These are phyloP conservation scores for Cyberlindnera suaveolens DNA, from an alignment of 805 yeast genomes.

Conservation along the genomic window DNA sequence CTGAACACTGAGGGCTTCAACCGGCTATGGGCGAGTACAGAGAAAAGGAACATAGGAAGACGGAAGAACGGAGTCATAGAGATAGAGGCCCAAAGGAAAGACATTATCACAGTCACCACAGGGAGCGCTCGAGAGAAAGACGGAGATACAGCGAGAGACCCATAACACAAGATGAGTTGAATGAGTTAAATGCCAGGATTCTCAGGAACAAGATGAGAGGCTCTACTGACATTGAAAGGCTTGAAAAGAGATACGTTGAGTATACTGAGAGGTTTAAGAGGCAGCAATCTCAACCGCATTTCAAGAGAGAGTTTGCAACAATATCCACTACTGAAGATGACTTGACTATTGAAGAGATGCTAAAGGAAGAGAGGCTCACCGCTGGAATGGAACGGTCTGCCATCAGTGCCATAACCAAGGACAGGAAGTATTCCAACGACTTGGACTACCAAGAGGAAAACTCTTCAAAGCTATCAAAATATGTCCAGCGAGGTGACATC, in stretches of 20 bases:
- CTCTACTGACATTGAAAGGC: conserved; percentile 14
- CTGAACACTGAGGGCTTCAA: no score
- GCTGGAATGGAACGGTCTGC: conserved; percentile 17
- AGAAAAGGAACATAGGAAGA: not conserved
- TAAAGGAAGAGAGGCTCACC: conserved; percentile 27
- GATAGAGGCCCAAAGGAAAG: not conserved
- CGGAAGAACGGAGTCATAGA: not conserved
- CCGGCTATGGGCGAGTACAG: no score
- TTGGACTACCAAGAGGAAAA: conserved; percentile 38
- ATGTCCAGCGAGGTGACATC: conserved; percentile 24
- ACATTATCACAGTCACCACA: no score
- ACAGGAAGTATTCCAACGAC: conserved; percentile 32
- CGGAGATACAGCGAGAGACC: conserved; percentile 2
- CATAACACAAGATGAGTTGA: conserved; percentile 16
- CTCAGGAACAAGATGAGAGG: conserved; percentile 29
- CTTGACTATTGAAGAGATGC: conserved; percentile 32
- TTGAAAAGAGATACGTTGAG: conserved; percentile 18
- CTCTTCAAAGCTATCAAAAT: conserved; percentile 30
- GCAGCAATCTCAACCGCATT: not conserved
- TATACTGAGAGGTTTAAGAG: conserved; percentile 11
- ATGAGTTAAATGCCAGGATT: conserved; percentile 27
- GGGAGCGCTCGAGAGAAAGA: no score
- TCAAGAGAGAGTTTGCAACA: conserved; percentile 1
- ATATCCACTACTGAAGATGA: conserved; percentile 21
- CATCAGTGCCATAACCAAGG: conserved; percentile 31